A percentile compares a stretch with the other conserved stretches of the same genome.
These are phyloP conservation scores for Phytophthora sansomeana DNA, from an alignment of 352 stramenopile genomes.

Conservation along the genomic window DNA sequence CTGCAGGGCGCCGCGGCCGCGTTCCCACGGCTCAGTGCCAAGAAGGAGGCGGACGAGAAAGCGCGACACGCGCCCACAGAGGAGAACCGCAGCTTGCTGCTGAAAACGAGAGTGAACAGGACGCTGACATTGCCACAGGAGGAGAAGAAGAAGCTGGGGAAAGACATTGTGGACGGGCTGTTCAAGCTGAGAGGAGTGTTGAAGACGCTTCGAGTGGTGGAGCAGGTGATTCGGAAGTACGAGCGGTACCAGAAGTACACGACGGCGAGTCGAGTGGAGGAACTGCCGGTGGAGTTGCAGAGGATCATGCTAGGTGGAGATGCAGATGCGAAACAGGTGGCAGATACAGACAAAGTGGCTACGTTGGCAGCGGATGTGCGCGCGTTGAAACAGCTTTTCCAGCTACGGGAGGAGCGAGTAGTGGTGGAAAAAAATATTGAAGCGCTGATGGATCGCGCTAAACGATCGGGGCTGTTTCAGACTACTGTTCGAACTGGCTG, in stretches of 20 bases:
- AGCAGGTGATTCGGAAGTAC: constrained; percentile 79
- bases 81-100: constrained; percentile 56
- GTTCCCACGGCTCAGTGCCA: constrained; percentile 29
- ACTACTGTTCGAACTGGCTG: constrained; percentile 51
- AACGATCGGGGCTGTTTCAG: constrained; percentile 53
- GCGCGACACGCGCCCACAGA: constrained; percentile 16
- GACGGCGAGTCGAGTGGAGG: constrained; percentile 52
- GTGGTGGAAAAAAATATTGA: constrained; percentile 45
- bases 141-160: constrained; percentile 59
- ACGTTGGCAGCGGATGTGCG: constrained; percentile 76
- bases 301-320: constrained; percentile 37
- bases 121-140: constrained; percentile 41
- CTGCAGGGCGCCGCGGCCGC: constrained; percentile 38
- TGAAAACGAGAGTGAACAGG: constrained; percentile 53
- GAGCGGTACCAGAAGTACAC: constrained; percentile 70
- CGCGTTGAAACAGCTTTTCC: constrained; percentile 76
- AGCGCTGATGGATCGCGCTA: constrained; percentile 47
- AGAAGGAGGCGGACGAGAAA: constrained; percentile 19
- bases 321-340: constrained; percentile 11
- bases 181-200: constrained; percentile 50
- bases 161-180: constrained; percentile 59
- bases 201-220: constrained; percentile 65
- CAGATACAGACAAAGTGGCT: constrained; percentile 45
- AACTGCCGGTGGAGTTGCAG: constrained; percentile 60
- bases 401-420: constrained; percentile 60